phyloP scores from a whole-genome alignment of 2,329 filamentous ascomycete genomes.

The Cladosporium austrohemisphaericum region DNA sequence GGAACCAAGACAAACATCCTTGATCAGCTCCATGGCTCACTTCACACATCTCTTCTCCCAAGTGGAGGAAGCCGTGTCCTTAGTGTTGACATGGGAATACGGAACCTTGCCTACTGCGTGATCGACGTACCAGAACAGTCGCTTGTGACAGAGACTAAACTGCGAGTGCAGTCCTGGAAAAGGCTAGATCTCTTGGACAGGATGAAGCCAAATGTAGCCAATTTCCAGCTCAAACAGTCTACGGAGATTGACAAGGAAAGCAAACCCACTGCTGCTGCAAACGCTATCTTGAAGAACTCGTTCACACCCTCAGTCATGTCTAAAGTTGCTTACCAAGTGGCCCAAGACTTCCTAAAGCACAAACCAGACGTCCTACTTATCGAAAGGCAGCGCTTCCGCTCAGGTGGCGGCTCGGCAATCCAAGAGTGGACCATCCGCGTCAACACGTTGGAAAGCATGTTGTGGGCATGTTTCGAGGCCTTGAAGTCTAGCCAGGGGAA shows the following conservation, averaged over 20 bases:
- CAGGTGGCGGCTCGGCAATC: slow-evolving; percentile 60
- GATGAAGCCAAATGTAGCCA: background rate
- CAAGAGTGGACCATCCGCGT: slow-evolving; percentile 81
- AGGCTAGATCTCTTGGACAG: slow-evolving; percentile 31
- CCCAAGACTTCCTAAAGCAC: slow-evolving; percentile 49
- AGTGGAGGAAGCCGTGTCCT: slow-evolving; percentile 51
- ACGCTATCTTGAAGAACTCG: slow-evolving; percentile 2
- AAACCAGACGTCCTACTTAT: slow-evolving; percentile 69
- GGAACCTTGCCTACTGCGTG: slow-evolving; percentile 73
- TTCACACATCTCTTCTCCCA: background rate
- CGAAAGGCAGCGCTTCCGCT: slow-evolving; percentile 62
- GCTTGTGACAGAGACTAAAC: slow-evolving; percentile 12
- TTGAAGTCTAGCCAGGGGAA: slow-evolving; percentile 42
- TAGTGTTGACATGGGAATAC: slow-evolving; percentile 81
- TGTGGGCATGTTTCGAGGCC: slow-evolving; percentile 66
- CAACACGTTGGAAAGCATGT: slow-evolving; percentile 76
- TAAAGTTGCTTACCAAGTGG: slow-evolving; percentile 52
- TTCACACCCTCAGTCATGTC: slow-evolving; percentile 52
- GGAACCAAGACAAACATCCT: slow-evolving; percentile 54
- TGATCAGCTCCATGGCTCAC: background rate
- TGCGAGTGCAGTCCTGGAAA: slow-evolving; percentile 33
- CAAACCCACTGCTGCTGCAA: background rate
- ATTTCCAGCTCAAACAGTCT: background rate
- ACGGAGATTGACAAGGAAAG: background rate
- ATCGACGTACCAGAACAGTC: slow-evolving; percentile 21